Base-by-base conservation (phyloP, 1,139 yeast genomes). In the Hemisphaericaspora xylofermentans region DNA sequence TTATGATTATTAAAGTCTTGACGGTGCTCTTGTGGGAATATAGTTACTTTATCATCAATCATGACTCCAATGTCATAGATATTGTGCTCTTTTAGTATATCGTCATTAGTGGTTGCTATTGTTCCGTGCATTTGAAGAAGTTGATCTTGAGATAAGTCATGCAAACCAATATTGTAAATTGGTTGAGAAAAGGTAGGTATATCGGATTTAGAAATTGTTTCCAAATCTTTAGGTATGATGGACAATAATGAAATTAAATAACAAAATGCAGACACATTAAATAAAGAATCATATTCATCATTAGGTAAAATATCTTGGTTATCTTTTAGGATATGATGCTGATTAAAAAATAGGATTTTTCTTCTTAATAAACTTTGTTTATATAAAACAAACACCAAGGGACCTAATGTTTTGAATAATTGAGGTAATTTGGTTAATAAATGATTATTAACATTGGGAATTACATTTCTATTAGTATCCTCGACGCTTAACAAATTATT, bases 21-120 rank as follows among this genome's bases (percentile, higher is more conserved):
- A 36, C 29, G 4, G 7, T 13, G 14, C 35, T 45, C 24, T 31
- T 36, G 19, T 41, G 33, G 24, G 27, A 48, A 42, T 10, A 45
- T 40, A 14, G 21, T 38, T 1, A 43, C 39, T 21, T 33, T 39
- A 18, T 46, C 43, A 10, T 43, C 41, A 12, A 68, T 42, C 26
- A 65, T 51, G 17, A 82, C 58, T 2, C 66, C 75, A 33, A 60
- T 48, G 45, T 86, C 94, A 56, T 76, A 86, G 2, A 82, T 51
- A 13, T 73, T 71, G 9, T 61, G 59, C 49, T 80, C 83, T 45
- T 74, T 80, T 52, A 80, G 63, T 18, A 87, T 78, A 44, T 81
- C 85, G 57, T 88, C 96, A 40, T 84, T 78, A 1, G 95, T 84
- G 14, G 80, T 73, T 1, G 85, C 93, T 33, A 85, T 67, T 54